Evolutionary conservation across 495 filamentous ascomycete genomes (phyloP), one percentile per base, ranked within the genome.

Genomic region (Trichoderma asperelloides): DNA sequence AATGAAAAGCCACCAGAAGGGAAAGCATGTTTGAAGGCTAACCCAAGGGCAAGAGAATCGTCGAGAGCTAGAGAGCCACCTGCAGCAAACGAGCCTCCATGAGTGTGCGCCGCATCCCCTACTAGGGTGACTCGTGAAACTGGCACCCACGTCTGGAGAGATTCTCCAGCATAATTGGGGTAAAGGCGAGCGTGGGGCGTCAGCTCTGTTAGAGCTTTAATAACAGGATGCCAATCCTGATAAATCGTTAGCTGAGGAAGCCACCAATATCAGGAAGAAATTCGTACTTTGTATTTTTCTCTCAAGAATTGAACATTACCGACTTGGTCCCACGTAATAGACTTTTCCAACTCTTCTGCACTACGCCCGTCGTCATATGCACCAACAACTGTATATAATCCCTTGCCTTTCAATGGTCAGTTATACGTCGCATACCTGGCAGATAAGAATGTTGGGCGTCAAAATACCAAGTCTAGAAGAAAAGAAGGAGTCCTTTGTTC

Each of bases 31-130:
- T 23, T 30, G 28, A 71, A 45, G 13, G 72, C 45, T 28, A 74
- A 49, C 40, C 66, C 70, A 28, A 70, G 51, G 0, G 66, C 64
- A 39, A 67, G 76, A 1, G 77, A 71, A 70, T 82, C 80, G 63
- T 81, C 79, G 33, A 82, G 74, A 2, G 80, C 80, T 21, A 82
- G 69, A 0, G 79, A 80, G 21, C 78, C 80, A 27, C 78, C 80
- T 1, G 80, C 80, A n/a, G 80, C 79, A 66, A 77, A 78, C 1
- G 78, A 73, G 27, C 79, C 80, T 18, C 79, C 80, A 63, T 82
- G 79, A 16, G 80, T 74, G 71, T 82, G 79, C 6, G 79, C 80
- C 37, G 79, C 79, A 67, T 81, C 79, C 1, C 80, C 79, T 9
- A 79, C 71, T 0, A 81, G 69, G 2, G 77, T 79, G 1, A 75